A percentile compares a stretch with the other conserved stretches of the same genome.
Evolutionary conservation across 176 grass and related monocot genomes (phyloP).

Genomic region (Oryza rufipogon): DNA sequence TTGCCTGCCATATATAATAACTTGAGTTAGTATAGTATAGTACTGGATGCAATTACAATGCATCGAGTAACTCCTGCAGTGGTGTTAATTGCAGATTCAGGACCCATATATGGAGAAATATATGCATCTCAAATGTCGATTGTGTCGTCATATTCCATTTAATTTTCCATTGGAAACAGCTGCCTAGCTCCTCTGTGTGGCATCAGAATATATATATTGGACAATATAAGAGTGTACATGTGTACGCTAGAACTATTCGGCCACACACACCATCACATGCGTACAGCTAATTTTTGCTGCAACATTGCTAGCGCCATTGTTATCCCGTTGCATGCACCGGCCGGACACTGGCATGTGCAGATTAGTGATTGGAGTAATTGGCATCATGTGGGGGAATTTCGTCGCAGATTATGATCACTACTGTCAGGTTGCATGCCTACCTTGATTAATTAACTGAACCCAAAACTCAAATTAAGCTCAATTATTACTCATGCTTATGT

Average conservation of each 20-base stretch:
- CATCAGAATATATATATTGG: slow-evolving; percentile 27
- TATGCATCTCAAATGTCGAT: neutral
- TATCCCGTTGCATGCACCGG: slow-evolving; percentile 21
- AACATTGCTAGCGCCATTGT: neutral
- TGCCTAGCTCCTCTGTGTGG: neutral
- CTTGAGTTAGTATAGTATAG: neutral
- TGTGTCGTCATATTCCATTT: neutral
- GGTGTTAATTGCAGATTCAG: neutral
- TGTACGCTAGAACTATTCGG: neutral
- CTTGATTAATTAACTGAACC: neutral
- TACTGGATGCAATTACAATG: neutral
- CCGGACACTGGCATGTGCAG: slow-evolving; percentile 46
- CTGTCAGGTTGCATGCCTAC: neutral
- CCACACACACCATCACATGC: neutral
- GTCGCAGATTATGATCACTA: neutral
- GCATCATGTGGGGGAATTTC: slow-evolving; percentile 32
- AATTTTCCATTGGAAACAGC: neutral
- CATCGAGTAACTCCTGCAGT: neutral
- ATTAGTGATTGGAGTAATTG: slow-evolving; percentile 28
- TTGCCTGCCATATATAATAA: slow-evolving; percentile 2
- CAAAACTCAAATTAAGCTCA: neutral
- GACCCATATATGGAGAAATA: slow-evolving; percentile 15
- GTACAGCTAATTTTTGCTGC: slow-evolving; percentile 35
- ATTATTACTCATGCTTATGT: too few species aligned
- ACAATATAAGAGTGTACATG: neutral